Conservation (phyloP, 164 flowering plant genomes). For the grape (Vitis vinifera) region ASM3070453v1 NC_081806.1:11883501-11884000, state of each 20-base stretch:
- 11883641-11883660: neutral
- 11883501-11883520: neutral
- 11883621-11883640: neutral
- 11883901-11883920: constrained; percentile 14
- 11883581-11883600: too few species aligned
- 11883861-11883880: constrained; percentile 15
- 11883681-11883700: constrained; percentile 48
- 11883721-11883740: constrained; percentile 87
- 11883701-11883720: constrained; percentile 80
- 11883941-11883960: constrained; percentile 46
- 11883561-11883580: neutral
- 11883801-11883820: constrained; percentile 12
- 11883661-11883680: constrained; percentile 2
- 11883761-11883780: constrained; percentile 16
- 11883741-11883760: constrained; percentile 38
- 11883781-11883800: constrained; percentile 23
- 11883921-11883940: constrained; percentile 9
- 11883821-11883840: constrained; percentile 13
- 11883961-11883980: constrained; percentile 61
- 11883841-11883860: constrained; percentile 13
- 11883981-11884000: constrained; percentile 34
- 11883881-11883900: constrained; percentile 17
- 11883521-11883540: too few species aligned
- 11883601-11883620: neutral
- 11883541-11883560: neutral